Evolutionary conservation across 2,329 filamentous ascomycete genomes (phyloP), one percentile per base, ranked within the genome.

Genomic region (Fusarium avenaceum): DNA sequence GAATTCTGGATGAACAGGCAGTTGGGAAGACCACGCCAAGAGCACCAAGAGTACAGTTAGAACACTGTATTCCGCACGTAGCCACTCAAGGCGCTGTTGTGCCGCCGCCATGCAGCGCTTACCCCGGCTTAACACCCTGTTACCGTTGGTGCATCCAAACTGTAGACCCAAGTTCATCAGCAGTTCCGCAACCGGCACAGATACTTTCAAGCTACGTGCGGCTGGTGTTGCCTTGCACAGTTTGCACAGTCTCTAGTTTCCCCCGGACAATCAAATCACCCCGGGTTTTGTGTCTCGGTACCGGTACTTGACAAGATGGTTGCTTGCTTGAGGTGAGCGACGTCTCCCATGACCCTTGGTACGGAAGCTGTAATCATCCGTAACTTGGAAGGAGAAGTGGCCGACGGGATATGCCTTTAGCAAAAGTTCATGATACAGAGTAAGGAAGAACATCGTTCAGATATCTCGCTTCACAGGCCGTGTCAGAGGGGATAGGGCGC

Each of bases 101-200:
- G 69, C 70, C 59, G 51, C 63, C 59, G 57, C 55, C 57, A 46
- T 67, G 64, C 71, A 72, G 71, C 71, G 61, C 69, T 48, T 72
- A 71, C 70, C 69, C 71, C 71, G 64, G 71, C 38, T 50, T 55
- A 45, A 42, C 52, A 47, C 48, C 48, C 35, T 48, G 35, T 19
- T 49, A 65, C 54, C 44, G 67, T 64, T 47, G 39, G 40, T 42
- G 24, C 48, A n/a, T 26, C 11, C 33, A 35, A 10, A 57, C 35
- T 52, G 43, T 38, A 43, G 10, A 26, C 4, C 4, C 7, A 52
- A 24, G 51, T 63, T 38, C 13, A 32, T 42, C 33, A 38, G 19
- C 32, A 28, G 22, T 33, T 13, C 7, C 4, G 14, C 14, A 15
- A 17, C 17, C 35, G n/a, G 11, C 10, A 32, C 40, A 26, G 44